Percentiles rank a stretch among this genome's conserved stretches.
Evolutionary conservation across 2,329 filamentous ascomycete genomes (phyloP).

Genomic region (Cladosporium sp.): DNA sequence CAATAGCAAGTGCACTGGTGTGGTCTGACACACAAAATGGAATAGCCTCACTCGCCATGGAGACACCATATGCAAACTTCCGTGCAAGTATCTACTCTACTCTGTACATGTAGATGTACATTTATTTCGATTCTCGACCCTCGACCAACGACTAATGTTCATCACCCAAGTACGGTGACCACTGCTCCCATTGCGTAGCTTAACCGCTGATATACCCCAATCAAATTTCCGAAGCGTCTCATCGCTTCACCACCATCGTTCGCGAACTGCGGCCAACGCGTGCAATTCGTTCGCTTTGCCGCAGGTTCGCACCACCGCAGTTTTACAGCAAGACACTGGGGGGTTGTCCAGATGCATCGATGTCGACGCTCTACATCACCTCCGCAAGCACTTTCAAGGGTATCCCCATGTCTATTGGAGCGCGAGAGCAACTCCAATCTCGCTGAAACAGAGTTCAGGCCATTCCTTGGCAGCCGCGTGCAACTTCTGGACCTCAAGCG

Average conservation of each 20-base stretch:
- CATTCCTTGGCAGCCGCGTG: conserved; percentile 4
- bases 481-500: not conserved
- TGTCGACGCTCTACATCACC: not conserved
- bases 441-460: conserved; percentile 3
- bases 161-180: not conserved
- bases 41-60: not conserved
- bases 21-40: not conserved
- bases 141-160: not conserved
- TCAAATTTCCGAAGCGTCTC: not conserved
- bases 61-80: not conserved
- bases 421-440: not conserved
- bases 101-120: not conserved
- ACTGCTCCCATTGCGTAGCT: not conserved
- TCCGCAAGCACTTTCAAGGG: not conserved
- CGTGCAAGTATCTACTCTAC: not conserved
- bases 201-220: not conserved
- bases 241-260: not conserved
- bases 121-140: not conserved
- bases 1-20: not conserved
- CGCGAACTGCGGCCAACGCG: not conserved
- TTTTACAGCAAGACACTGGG: not conserved
- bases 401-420: conserved; percentile 2
- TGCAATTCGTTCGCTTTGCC: not conserved
- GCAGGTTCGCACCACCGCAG: not conserved
- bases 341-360: not conserved